These are phyloP conservation scores for Ustilago cynodontis DNA, from an alignment of 1,284 basidiomycete species.

Conservation along the genomic window DNA sequence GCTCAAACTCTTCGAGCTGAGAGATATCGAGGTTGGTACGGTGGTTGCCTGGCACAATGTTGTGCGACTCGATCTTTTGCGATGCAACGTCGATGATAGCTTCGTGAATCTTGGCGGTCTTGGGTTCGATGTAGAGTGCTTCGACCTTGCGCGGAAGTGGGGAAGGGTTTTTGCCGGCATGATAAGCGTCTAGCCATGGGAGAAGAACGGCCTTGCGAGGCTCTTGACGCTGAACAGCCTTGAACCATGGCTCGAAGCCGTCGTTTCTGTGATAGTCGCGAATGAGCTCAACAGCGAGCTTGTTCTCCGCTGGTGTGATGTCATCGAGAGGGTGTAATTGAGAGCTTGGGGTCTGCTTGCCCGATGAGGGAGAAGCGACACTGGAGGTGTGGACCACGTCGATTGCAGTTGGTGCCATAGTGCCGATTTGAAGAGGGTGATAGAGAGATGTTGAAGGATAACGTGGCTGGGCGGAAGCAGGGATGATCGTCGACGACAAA, in stretches of 20 bases:
- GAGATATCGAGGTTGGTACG: constrained; percentile 43
- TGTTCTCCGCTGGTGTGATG: constrained; percentile 32
- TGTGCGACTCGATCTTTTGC: constrained; percentile 23
- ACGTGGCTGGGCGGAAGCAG: neutral
- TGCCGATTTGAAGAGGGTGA: neutral
- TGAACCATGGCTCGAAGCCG: constrained; percentile 45
- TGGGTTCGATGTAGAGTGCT: constrained; percentile 31
- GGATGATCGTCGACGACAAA: neutral
- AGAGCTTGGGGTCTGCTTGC: constrained; percentile 10
- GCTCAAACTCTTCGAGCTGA: constrained; percentile 35
- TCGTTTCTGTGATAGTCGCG: constrained; percentile 17
- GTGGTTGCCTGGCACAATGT: constrained; percentile 20
- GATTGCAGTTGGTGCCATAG: constrained; percentile 28
- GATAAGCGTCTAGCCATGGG: constrained; percentile 44
- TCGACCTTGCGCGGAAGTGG: constrained; percentile 33
- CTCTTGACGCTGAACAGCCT: constrained; percentile 39
- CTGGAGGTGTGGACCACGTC: constrained; percentile 13
- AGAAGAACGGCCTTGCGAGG: constrained; percentile 39
- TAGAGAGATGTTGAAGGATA: neutral
- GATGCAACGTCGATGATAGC: constrained; percentile 26
- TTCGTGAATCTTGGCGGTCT: constrained; percentile 33
- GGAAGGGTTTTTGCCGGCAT: constrained; percentile 16
- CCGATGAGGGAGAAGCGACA: neutral
- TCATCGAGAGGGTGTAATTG: constrained; percentile 39
- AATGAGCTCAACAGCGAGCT: constrained; percentile 29